phyloP scores from a whole-genome alignment of 768 basidiomycete genomes.

The Pseudohyphozyma bogoriensis region DNA sequence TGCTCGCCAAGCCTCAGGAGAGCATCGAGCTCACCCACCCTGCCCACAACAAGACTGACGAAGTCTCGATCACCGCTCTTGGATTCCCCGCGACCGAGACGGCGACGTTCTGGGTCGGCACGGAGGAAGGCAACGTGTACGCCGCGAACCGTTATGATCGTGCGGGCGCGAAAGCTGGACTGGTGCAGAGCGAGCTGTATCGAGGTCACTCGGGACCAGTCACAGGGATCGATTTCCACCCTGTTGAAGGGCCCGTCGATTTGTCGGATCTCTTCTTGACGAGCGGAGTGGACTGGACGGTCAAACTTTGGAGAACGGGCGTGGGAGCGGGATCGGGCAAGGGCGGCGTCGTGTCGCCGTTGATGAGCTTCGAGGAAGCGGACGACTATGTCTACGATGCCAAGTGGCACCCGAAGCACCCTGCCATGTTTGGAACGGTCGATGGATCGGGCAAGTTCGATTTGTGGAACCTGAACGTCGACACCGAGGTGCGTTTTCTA shows the following conservation, averaged over 20 bases:
- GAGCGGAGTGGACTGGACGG: conserved; percentile 92
- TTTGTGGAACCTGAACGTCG: conserved; percentile 93
- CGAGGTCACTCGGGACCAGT: conserved; percentile 86
- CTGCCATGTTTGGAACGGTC: conserved; percentile 82
- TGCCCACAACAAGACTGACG: conserved; percentile 91
- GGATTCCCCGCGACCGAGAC: conserved; percentile 96
- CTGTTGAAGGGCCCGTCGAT: conserved; percentile 78
- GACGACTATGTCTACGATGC: conserved; percentile 99
- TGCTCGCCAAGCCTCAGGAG: conserved; percentile 99
- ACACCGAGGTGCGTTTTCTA: conserved; percentile 91
- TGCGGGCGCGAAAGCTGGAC: conserved; percentile 88
- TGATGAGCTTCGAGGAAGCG: conserved; percentile 93
- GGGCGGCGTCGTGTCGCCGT: conserved; percentile 47
- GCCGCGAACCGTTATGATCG: conserved; percentile 95
- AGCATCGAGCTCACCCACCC: conserved; percentile 78
- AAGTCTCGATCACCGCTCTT: conserved; percentile 84
- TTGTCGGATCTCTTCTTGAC: conserved; percentile 92
- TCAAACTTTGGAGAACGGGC: conserved; percentile 71
- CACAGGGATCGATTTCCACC: conserved; percentile 91
- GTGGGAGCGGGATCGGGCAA: background rate
- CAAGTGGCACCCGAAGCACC: conserved; percentile 94
- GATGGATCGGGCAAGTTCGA: conserved; percentile 95
- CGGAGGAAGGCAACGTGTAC: conserved; percentile 94
- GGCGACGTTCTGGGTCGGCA: conserved; percentile 93
- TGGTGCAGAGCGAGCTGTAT: conserved; percentile 88